phyloP scores from a whole-genome alignment of 768 basidiomycete species.

The Psilocybe cyanescens region DNA sequence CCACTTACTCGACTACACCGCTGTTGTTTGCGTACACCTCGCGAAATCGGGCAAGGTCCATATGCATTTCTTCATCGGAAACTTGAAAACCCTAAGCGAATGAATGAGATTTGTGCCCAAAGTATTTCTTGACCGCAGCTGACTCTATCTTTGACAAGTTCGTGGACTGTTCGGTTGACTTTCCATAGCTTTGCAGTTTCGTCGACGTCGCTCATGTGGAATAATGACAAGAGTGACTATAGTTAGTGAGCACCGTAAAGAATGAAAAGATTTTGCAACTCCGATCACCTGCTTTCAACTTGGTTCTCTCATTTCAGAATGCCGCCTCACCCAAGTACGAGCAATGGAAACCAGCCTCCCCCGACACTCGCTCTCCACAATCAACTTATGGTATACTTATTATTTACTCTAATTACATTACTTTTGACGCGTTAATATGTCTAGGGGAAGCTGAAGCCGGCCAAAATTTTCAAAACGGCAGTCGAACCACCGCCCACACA shows the following conservation, averaged over 20 bases:
- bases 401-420: neutral
- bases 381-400: constrained; percentile 49
- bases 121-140: constrained; percentile 27
- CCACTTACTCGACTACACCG: constrained; percentile 84
- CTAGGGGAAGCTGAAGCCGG: constrained; percentile 81
- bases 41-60: constrained; percentile 84
- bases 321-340: constrained; percentile 47
- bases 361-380: constrained; percentile 30
- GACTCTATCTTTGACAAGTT: constrained; percentile 95
- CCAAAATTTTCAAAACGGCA: constrained; percentile 84
- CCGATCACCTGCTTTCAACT: constrained; percentile 39
- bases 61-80: constrained; percentile 90
- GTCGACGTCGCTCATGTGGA: constrained; percentile 70
- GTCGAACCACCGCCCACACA: constrained; percentile 62
- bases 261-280: constrained; percentile 54
- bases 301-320: constrained; percentile 27
- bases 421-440: constrained; percentile 10
- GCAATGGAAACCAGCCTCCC: constrained; percentile 30
- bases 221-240: constrained; percentile 19
- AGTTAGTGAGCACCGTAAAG: constrained; percentile 15
- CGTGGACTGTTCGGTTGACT: constrained; percentile 94
- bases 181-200: constrained; percentile 93
- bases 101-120: constrained; percentile 27
- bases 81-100: constrained; percentile 84
- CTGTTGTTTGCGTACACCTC: constrained; percentile 69